Evolutionary conservation across 2,329 filamentous ascomycete genomes (phyloP), one percentile per base, ranked within the genome.

Genomic region (Hymenoscyphus occultus): DNA sequence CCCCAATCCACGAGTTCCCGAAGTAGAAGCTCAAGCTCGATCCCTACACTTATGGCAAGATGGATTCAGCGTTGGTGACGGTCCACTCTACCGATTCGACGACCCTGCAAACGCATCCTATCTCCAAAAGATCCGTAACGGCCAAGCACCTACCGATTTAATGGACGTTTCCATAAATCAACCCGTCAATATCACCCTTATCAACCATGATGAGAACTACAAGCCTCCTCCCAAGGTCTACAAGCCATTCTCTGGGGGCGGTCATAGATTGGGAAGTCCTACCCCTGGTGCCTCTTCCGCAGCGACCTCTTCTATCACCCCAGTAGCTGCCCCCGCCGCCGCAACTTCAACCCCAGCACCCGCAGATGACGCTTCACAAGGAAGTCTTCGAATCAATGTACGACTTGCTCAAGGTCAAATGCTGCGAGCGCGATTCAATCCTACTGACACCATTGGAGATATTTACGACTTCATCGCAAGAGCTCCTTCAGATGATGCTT

Each of bases 61-160:
- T 74, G 92, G 92, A 14, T 94, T 95, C 79, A 94, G 90, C 69
- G 87, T 96, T 67, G 91, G 93, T 66, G 90, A 95, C 72, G 92
- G 92, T 35, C 85, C 88, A 58, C 84, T 95, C 45, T 88, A 85
- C 75, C 86, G 90, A 64, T 94, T 91, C 74, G 90, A 93, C 72
- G 91, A 95, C 75, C 90, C 91, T 0, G 83, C 83, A 39, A 93
- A 94, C 75, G 85, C 87, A 39, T 82, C 83, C 60, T 90, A 90
- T 62, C 81, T 95, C 56, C 82, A 86, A 65, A 89, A 93, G 82
- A 95, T 95, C 72, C 86, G 91, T 66, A 83, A 85, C 22, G 91
- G 91, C 9, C 86, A 90, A 19, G 91, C 91, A 0, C 91, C 91
- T 6, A 80, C 93, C 12, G 87, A 92, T 69, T 82, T 96, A 4